These are phyloP conservation scores for Psilocybe azurescens DNA, from an alignment of 768 basidiomycete species.

Conservation along the genomic window DNA sequence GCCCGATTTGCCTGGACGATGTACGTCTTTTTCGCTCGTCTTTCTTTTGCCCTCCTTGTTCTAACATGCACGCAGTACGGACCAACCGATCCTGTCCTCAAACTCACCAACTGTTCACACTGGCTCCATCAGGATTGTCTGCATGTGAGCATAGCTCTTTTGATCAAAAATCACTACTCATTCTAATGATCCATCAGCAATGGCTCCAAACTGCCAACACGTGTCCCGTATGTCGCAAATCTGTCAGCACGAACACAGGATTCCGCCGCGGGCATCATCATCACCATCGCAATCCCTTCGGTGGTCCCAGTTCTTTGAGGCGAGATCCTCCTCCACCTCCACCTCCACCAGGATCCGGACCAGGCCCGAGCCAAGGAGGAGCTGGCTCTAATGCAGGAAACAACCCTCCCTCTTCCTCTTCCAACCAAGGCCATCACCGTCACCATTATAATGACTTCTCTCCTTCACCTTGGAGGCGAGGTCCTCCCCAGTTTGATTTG, in stretches of 20 bases:
- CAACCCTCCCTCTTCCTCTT: background rate
- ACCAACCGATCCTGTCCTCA: constrained; percentile 64
- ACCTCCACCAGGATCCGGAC: no score
- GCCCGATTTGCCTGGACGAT: constrained; percentile 87
- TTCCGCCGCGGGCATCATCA: constrained; percentile 10
- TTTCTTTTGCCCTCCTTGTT: constrained; percentile 1
- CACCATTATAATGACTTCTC: background rate
- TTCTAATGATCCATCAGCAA: constrained; percentile 51
- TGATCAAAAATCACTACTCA: background rate
- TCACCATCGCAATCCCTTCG: constrained; percentile 5
- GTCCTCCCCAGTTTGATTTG: background rate
- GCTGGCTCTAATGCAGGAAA: background rate
- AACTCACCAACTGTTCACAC: constrained; percentile 73
- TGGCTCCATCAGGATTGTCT: constrained; percentile 84
- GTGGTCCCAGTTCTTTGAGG: background rate
- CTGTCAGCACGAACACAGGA: constrained; percentile 39
- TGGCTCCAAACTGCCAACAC: constrained; percentile 80
- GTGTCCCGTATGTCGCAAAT: constrained; percentile 81
- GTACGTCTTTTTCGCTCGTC: constrained; percentile 46
- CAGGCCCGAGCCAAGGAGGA: background rate
- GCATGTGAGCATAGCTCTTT: constrained; percentile 45
- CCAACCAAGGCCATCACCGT: background rate
- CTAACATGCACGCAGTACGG: constrained; percentile 56
- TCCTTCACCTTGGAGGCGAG: background rate
- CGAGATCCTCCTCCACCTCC: constrained; percentile 1